Evolutionary conservation across 805 yeast species (phyloP).

Genomic region (Candida peoriensis): DNA sequence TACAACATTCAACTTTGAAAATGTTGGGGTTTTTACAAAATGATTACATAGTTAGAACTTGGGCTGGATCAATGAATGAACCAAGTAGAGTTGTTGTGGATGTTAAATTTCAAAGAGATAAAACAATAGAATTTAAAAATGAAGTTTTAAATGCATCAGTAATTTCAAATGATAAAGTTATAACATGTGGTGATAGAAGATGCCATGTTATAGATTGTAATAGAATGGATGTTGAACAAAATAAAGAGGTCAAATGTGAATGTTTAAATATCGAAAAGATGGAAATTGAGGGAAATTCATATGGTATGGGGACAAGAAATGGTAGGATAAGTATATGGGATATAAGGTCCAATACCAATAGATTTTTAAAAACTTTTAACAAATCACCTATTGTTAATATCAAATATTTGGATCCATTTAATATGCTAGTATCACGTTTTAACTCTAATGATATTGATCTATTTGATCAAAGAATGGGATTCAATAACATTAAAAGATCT

Average conservation of each 20-base stretch:
- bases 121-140: constrained; percentile 2
- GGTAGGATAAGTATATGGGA: constrained; percentile 16
- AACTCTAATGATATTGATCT: constrained; percentile 6
- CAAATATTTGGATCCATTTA: no score
- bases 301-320: constrained; percentile 19
- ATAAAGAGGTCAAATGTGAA: constrained; percentile 9
- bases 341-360: constrained; percentile 6
- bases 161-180: neutral
- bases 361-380: neutral
- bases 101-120: no score
- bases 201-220: constrained; percentile 1
- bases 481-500: neutral
- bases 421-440: no score
- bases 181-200: constrained; percentile 1
- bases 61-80: constrained; percentile 20
- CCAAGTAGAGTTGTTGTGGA: constrained; percentile 19
- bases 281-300: no score
- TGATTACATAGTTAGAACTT: constrained; percentile 11
- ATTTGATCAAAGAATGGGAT: constrained; percentile 11
- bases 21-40: constrained; percentile 1
- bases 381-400: no score
- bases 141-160: constrained; percentile 5
- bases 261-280: constrained; percentile 16
- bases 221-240: neutral
- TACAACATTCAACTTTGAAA: constrained; percentile 1